These are phyloP conservation scores for Malassezia sp. DNA, from an alignment of 1,284 basidiomycete species.

Conservation along the genomic window DNA sequence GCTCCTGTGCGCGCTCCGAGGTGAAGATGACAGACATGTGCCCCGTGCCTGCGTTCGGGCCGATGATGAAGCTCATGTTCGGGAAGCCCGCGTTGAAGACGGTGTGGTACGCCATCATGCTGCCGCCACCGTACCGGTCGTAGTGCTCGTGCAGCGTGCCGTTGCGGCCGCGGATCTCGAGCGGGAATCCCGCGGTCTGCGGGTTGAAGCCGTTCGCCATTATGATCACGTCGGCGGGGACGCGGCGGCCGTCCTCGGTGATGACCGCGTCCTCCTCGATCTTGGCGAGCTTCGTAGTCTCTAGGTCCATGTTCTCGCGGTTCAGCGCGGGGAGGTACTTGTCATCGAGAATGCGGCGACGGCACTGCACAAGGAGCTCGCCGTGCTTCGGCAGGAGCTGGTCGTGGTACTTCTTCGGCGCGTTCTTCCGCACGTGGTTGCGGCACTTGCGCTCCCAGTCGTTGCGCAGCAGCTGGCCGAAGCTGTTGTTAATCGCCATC, in stretches of 20 bases:
- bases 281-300: constrained; percentile 21
- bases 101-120: constrained; percentile 30
- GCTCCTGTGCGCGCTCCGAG: constrained; percentile 30
- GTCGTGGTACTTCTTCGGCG: constrained; percentile 39
- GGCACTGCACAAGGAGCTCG: constrained; percentile 36
- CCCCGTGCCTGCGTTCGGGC: constrained; percentile 39
- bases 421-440: constrained; percentile 26
- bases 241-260: constrained; percentile 25
- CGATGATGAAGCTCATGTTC: constrained; percentile 36
- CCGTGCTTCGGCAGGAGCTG: constrained; percentile 28
- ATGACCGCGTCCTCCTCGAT: constrained; percentile 38
- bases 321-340: constrained; percentile 31
- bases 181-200: constrained; percentile 27
- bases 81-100: constrained; percentile 36
- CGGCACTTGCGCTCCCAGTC: constrained; percentile 27
- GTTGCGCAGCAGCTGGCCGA: constrained; percentile 22
- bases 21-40: constrained; percentile 38
- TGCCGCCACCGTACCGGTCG: constrained; percentile 31
- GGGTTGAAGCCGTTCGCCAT: constrained; percentile 41
- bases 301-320: constrained; percentile 30
- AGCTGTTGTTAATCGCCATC: constrained; percentile 22
- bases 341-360: constrained; percentile 38
- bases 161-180: constrained; percentile 26
- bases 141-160: constrained; percentile 32
- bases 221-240: constrained; percentile 42